Evolutionary conservation across 2,329 filamentous ascomycete genomes (phyloP), one percentile per base, ranked within the genome.

Genomic region (Trichoderma asperellum): DNA sequence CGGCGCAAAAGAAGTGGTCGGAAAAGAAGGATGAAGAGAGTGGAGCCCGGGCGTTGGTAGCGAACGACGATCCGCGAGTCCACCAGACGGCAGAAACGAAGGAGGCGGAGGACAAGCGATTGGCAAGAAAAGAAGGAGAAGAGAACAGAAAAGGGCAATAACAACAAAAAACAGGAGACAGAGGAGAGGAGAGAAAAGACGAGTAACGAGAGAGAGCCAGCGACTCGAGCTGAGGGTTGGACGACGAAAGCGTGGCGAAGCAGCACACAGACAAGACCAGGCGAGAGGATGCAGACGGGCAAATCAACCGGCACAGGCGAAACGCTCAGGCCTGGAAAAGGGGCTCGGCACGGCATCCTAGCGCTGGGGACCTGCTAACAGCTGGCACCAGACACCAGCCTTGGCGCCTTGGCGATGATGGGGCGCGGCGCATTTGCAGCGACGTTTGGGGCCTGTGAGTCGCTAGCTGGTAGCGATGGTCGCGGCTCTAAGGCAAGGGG

Each of bases 1-100:
- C 63, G 24, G 21, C n/a, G 55, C 53, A 37, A 35, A 53, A 24
- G 24, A 43, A 49, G 55, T 40, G 57, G 56, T 57, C 35, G 32
- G 37, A 18, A 53, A 47, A 27, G 34, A 56, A 40, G 52, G 49
- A 63, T 49, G 34, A 52, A 55, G 60, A 59, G 61, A 60, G 68
- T 60, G 68, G 60, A 69, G 35, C 55, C 56, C 24, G 21, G 64
- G 37, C 16, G 3, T 11, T 27, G 24, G 29, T 57, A 65, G 68
- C 61, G 43, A 66, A 55, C 56, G 61, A 60, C 62, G 68, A 69
- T 59, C 60, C 60, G 55, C 60, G 60, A 40, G 59, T 53, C 67
- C 24, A 35, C 68, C 66, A 18, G 37, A 24, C 37, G 16, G n/a
- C 35, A 32, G 52, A 53, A 32, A 47, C 24, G 49, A 56, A 61